phyloP scores from a whole-genome alignment of 140 eudicot species.

The Flaveria floridana region DNA sequence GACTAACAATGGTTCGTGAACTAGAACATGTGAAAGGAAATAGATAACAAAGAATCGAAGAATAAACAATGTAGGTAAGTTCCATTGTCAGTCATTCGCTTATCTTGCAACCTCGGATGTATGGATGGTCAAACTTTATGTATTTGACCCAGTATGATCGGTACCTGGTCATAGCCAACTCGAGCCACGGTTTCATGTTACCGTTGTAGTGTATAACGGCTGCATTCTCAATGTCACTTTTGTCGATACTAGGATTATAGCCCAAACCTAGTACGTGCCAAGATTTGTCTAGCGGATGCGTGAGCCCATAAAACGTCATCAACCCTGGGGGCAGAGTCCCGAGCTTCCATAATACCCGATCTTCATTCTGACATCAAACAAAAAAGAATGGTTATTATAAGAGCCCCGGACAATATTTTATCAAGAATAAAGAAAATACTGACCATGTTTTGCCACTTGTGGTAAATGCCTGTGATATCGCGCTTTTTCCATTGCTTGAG shows the following conservation, averaged over 20 bases:
- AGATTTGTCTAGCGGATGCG: slow-evolving; percentile 85
- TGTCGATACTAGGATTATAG: slow-evolving; percentile 77
- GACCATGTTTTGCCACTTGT: slow-evolving; percentile 95
- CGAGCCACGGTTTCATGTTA: slow-evolving; percentile 97
- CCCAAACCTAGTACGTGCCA: slow-evolving; percentile 99
- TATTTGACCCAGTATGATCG: slow-evolving; percentile 94
- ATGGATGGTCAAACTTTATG: slow-evolving; percentile 81
- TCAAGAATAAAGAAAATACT: slow-evolving; percentile 4
- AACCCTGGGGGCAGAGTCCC: slow-evolving; percentile 96
- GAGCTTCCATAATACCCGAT: slow-evolving; percentile 89
- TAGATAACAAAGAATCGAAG: slow-evolving; percentile 41
- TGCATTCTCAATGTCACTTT: slow-evolving; percentile 77
- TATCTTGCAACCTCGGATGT: slow-evolving; percentile 66
- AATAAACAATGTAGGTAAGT: slow-evolving; percentile 45
- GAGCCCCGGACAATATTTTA: background rate
- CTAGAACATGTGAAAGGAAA: slow-evolving; percentile 11
- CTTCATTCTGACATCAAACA: slow-evolving; percentile 60
- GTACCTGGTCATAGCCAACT: slow-evolving; percentile 90
- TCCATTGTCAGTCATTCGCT: slow-evolving; percentile 41
- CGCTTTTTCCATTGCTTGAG: slow-evolving; percentile 95
- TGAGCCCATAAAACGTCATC: slow-evolving; percentile 84
- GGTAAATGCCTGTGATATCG: slow-evolving; percentile 96
- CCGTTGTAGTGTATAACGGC: slow-evolving; percentile 95
- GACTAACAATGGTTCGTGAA: slow-evolving; percentile 8
- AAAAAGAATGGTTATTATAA: background rate